Percentiles rank a stretch among this genome's conserved stretches.
Conservation (phyloP, 176 grass and related monocot species). For the Phyllostachys edulis region DNA sequence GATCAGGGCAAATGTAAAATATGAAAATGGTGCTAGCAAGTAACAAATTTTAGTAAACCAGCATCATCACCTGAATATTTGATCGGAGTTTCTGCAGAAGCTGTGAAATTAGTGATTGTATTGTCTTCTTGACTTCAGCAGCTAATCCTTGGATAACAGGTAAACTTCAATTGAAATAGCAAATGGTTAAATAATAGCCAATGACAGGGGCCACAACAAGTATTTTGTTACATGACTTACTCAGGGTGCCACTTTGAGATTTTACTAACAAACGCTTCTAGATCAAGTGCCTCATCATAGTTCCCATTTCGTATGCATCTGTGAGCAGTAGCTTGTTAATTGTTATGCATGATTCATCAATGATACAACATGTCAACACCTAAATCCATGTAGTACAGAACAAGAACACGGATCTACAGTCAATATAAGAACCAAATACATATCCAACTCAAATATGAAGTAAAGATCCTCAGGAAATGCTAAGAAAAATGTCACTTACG, state of each 20-base stretch:
- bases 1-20: not conserved
- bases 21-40: not conserved
- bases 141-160: conserved; percentile 91
- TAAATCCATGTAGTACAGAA: conserved; percentile 15
- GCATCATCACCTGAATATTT: conserved; percentile 77
- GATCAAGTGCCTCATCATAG: conserved; percentile 97
- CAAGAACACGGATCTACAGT: not conserved
- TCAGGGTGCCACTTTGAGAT: conserved; percentile 85
- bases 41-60: not conserved
- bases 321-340: conserved; percentile 18
- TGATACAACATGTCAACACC: not conserved
- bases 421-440: conserved; percentile 16
- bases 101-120: conserved; percentile 91
- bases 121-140: conserved; percentile 84
- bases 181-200: conserved; percentile 35
- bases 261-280: conserved; percentile 93
- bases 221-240: conserved; percentile 56
- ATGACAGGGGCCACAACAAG: not conserved
- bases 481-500: conserved; percentile 54
- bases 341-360: conserved; percentile 9
- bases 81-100: conserved; percentile 98
- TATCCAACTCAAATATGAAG: conserved; percentile 6
- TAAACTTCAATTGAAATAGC: conserved; percentile 71
- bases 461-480: not conserved
- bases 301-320: conserved; percentile 99